phyloP scores from a whole-genome alignment of 1,284 basidiomycete genomes.

The Cryptococcus floricola region DNA sequence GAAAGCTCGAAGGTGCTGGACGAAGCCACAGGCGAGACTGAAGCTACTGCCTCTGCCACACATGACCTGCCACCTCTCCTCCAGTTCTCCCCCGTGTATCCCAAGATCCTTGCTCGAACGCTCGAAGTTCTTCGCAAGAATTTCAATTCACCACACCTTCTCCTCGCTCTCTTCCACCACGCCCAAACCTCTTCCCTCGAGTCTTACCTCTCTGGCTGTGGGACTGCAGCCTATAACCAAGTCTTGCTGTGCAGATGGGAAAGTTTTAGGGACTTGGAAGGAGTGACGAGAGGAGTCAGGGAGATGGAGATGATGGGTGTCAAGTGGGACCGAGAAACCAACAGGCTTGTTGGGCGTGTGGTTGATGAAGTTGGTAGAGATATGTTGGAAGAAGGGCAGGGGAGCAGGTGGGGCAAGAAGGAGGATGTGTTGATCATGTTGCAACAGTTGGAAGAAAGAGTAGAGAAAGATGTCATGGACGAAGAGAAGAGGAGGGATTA shows the following conservation, averaged over 20 bases:
- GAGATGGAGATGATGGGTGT: slow-evolving; percentile 81
- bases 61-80: slow-evolving; percentile 21
- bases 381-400: slow-evolving; percentile 9
- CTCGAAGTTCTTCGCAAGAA: slow-evolving; percentile 71
- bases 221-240: slow-evolving; percentile 78
- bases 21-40: too few species aligned
- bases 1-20: too few species aligned
- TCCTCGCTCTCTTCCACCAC: slow-evolving; percentile 76
- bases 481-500: slow-evolving; percentile 18
- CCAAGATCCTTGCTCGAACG: slow-evolving; percentile 66
- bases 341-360: slow-evolving; percentile 60
- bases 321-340: slow-evolving; percentile 60
- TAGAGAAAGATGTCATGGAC: slow-evolving; percentile 19
- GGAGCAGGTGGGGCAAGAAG: slow-evolving; percentile 11
- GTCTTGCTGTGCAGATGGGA: slow-evolving; percentile 72
- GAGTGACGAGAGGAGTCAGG: slow-evolving; percentile 64
- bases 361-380: slow-evolving; percentile 56
- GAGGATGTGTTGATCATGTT: slow-evolving; percentile 15
- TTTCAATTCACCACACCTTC: slow-evolving; percentile 71
- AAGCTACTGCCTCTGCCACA: too few species aligned
- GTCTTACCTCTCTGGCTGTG: slow-evolving; percentile 81
- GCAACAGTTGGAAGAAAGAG: slow-evolving; percentile 16
- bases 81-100: slow-evolving; percentile 55
- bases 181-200: slow-evolving; percentile 66
- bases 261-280: slow-evolving; percentile 72